These are phyloP conservation scores for Aspergillus clavatus DNA, from an alignment of 2,329 filamentous ascomycete species.

Conservation along the genomic window DNA sequence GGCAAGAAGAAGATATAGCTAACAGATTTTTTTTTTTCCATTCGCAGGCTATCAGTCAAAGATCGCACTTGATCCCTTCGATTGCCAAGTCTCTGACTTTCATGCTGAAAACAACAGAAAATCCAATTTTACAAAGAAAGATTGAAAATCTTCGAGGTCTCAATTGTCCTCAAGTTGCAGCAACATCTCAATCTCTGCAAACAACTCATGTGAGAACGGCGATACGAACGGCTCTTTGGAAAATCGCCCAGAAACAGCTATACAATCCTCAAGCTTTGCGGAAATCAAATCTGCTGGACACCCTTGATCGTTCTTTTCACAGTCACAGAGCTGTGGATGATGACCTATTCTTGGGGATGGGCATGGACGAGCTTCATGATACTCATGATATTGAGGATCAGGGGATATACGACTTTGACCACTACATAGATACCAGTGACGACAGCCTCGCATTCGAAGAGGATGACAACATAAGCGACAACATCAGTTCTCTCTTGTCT, in stretches of 20 bases:
- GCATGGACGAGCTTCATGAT: conserved; percentile 1
- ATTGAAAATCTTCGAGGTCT: conserved; percentile 6
- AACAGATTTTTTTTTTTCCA: not conserved
- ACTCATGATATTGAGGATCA: not conserved
- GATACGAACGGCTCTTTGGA: conserved; percentile 31
- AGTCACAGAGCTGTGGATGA: conserved; percentile 1
- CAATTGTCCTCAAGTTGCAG: not conserved
- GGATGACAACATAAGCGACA: not conserved
- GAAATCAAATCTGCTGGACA: conserved; percentile 3
- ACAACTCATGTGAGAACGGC: conserved; percentile 11
- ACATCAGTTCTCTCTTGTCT: conserved; percentile 3
- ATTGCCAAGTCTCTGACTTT: conserved; percentile 32
- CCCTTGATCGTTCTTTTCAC: not conserved
- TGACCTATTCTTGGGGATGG: conserved; percentile 1
- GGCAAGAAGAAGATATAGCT: not conserved
- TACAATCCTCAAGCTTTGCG: conserved; percentile 13
- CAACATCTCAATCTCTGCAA: not conserved
- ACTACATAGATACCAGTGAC: conserved; percentile 3
- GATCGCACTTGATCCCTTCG: conserved; percentile 30
- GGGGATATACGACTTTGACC: conserved; percentile 1
- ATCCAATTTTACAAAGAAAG: conserved; percentile 13
- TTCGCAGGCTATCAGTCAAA: conserved; percentile 32
- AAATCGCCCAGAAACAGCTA: conserved; percentile 25
- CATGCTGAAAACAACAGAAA: conserved; percentile 24
- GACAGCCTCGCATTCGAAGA: not conserved